Evolutionary conservation across 768 basidiomycete genomes (phyloP).

Genomic region (Nevesoporus exiguus): DNA sequence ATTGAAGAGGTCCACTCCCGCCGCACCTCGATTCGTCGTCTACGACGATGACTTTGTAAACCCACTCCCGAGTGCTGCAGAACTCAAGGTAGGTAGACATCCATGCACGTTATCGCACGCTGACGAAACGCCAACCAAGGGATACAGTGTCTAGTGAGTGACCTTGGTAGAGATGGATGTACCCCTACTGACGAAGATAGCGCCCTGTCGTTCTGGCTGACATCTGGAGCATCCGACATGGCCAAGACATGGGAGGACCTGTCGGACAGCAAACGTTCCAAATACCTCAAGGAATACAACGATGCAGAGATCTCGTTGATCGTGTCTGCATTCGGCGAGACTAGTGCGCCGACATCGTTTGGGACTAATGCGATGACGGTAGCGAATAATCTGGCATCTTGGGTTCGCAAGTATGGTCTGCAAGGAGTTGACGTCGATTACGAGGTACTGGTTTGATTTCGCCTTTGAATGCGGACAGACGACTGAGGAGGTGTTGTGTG

Average conservation of each 20-base stretch:
- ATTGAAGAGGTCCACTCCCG: constrained; percentile 25
- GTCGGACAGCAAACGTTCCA: constrained; percentile 35
- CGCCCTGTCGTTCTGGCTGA: constrained; percentile 41
- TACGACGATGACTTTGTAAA: constrained; percentile 46
- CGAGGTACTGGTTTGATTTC: constrained; percentile 36
- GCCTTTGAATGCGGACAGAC: too few species aligned
- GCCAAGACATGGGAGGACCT: constrained; percentile 45
- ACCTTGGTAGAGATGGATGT: background rate
- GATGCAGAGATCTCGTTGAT: constrained; percentile 57
- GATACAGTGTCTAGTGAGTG: constrained; percentile 36
- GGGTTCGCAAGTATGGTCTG: background rate
- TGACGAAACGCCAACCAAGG: constrained; percentile 17
- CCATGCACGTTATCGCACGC: background rate
- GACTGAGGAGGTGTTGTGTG: too few species aligned
- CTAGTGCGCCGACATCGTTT: constrained; percentile 38
- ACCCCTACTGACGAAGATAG: too few species aligned
- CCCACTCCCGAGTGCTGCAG: constrained; percentile 43
- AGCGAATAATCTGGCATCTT: constrained; percentile 42
- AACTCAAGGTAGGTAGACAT: constrained; percentile 37
- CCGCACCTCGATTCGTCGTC: constrained; percentile 48
- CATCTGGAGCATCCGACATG: constrained; percentile 42
- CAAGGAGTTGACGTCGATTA: constrained; percentile 56
- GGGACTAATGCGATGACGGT: constrained; percentile 34
- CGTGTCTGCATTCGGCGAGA: constrained; percentile 53
- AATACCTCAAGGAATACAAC: constrained; percentile 45